Evolutionary conservation across 1,139 yeast species (phyloP), one percentile per base, ranked within the genome.

Genomic region (Sugiyamaella novakii): DNA sequence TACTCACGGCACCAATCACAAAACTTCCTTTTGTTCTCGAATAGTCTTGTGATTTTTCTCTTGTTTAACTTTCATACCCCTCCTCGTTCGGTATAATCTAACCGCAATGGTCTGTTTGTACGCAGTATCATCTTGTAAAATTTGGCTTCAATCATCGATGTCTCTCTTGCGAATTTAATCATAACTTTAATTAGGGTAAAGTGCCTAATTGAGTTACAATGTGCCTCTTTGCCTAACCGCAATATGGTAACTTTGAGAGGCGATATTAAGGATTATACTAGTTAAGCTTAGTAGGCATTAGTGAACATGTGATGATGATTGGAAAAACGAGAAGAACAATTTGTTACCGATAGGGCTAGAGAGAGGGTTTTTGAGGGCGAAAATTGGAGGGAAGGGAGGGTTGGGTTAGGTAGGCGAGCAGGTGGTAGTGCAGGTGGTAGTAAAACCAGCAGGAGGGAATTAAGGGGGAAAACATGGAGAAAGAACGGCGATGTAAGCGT

Each of bases 41-140:
- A 34, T 6, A 39, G 43, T 39, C 43, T 39, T 39, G 43, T 39
- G 43, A 39, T 39, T 29, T 31, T 28, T 29, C 30, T 24, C 14
- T 27, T 38, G 42, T 28, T 17, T 27, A 17, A 8, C 19, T 18
- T 29, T 30, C 27, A 14, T 25, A 30, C 34, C 6, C 34, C 19
- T 22, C 7, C 35, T n/a, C n/a, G n/a, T n/a, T n/a, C n/a, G n/a
- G n/a, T n/a, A n/a, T n/a, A 39, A 39, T 39, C 43, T 39, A 39
- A 39, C 43, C 43, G 29, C 43, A 39, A 30, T n/a, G 17, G 43
- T 28, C 21, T 19, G n/a, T 19, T 29, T 5, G 40, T 10, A 3
- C n/a, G n/a, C n/a, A n/a, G n/a, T n/a, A n/a, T n/a, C n/a, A n/a
- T n/a, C n/a, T n/a, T n/a, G n/a, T n/a, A n/a, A n/a, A n/a, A n/a